phyloP scores from a whole-genome alignment of 345 rosid genomes.

The Isatis tinctoria region DNA sequence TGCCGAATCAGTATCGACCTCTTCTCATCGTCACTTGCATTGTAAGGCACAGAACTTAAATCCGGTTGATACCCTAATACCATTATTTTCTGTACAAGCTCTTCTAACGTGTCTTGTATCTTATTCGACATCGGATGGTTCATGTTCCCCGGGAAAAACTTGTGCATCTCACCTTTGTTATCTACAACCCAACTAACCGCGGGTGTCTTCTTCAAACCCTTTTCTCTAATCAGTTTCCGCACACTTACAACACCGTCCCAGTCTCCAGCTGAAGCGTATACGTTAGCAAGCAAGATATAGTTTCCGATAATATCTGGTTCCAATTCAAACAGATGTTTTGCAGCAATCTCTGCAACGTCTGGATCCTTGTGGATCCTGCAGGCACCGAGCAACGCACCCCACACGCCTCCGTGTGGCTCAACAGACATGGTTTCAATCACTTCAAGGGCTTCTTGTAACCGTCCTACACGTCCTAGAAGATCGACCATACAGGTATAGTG shows the following conservation, averaged over 20 bases:
- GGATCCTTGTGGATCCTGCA: slow-evolving; percentile 59
- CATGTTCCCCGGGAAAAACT: slow-evolving; percentile 62
- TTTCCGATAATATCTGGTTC: slow-evolving; percentile 72
- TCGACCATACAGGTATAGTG: slow-evolving; percentile 83
- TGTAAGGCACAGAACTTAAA: slow-evolving; percentile 48
- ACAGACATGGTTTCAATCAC: slow-evolving; percentile 52
- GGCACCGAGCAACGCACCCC: slow-evolving; percentile 95
- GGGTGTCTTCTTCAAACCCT: slow-evolving; percentile 67
- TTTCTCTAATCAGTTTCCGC: slow-evolving; percentile 48
- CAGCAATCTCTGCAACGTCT: slow-evolving; percentile 65
- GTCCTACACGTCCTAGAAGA: slow-evolving; percentile 74
- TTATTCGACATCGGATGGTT: slow-evolving; percentile 50
- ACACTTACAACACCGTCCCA: slow-evolving; percentile 49
- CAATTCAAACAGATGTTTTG: slow-evolving; percentile 54
- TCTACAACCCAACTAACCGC: slow-evolving; percentile 73
- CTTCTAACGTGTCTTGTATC: slow-evolving; percentile 46
- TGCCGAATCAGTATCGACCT: slow-evolving; percentile 46
- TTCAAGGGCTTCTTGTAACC: slow-evolving; percentile 61
- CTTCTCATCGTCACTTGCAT: slow-evolving; percentile 51
- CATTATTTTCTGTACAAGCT: slow-evolving; percentile 42
- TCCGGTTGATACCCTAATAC: slow-evolving; percentile 53
- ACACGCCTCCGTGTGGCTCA: slow-evolving; percentile 58
- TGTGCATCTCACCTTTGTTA: slow-evolving; percentile 51
- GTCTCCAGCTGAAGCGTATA: slow-evolving; percentile 57
- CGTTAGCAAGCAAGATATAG: slow-evolving; percentile 58